Evolutionary conservation across 2,329 filamentous ascomycete genomes (phyloP).

Genomic region (Trichophyton schoenleinii): DNA sequence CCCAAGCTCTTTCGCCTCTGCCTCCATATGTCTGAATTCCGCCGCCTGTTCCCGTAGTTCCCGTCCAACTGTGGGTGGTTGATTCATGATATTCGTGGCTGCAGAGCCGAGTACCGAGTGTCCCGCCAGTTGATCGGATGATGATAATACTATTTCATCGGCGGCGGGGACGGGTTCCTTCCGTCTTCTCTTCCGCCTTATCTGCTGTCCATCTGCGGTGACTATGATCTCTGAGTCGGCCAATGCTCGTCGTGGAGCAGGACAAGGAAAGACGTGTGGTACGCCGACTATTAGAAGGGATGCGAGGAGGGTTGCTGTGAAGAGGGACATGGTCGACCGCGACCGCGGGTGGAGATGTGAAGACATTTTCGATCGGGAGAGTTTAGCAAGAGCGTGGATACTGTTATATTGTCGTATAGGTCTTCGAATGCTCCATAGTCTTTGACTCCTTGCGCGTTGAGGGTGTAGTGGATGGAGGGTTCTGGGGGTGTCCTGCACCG

Average conservation of each 20-base stretch:
- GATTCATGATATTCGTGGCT: not conserved
- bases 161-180: constrained; percentile 18
- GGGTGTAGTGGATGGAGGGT: not conserved
- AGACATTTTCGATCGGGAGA: constrained; percentile 45
- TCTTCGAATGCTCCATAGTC: constrained; percentile 2
- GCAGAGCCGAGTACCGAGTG: not conserved
- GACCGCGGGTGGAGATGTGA: constrained; percentile 84
- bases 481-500: not conserved
- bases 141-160: not conserved
- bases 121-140: not conserved
- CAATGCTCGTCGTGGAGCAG: constrained; percentile 61
- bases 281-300: constrained; percentile 87
- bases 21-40: constrained; percentile 31
- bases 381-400: not conserved
- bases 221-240: constrained; percentile 51
- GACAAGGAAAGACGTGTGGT: constrained; percentile 84
- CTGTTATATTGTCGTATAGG: not conserved
- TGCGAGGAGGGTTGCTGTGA: constrained; percentile 79
- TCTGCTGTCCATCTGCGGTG: constrained; percentile 31
- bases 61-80: not conserved
- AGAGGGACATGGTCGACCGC: constrained; percentile 83
- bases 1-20: constrained; percentile 28
- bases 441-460: not conserved
- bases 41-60: constrained; percentile 29
- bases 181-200: constrained; percentile 25